Evolutionary conservation across 2,329 filamentous ascomycete genomes (phyloP), one percentile per base, ranked within the genome.

Genomic region (Penicillium olsonii): DNA sequence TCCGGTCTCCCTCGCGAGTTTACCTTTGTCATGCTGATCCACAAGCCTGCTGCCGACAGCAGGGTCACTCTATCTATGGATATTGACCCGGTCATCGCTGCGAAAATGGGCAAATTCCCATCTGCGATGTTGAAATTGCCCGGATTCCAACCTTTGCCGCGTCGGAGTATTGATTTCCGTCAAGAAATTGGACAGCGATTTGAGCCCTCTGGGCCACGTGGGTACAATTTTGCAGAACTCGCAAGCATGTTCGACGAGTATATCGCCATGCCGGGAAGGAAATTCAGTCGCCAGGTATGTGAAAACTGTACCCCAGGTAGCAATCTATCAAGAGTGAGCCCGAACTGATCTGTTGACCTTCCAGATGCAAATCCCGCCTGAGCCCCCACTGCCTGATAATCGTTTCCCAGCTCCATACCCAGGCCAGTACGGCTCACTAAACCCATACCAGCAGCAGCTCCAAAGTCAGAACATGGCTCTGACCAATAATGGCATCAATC

Each of bases 1-100:
- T 76, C 75, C 4, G 77, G 77, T 2, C 60, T 80, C 4, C 77
- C 77, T 9, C 69, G 77, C 8, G 77, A 79, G 48, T 78, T 79
- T 42, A 78, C 77, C 2, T 79, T 79, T 55, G 75, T 77, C 14
- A 70, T 79, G 64, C 60, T 80, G 5, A 63, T 79, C 9, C 70
- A 75, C 43, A 77, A 77, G 49, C 74, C 73, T 5, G 59, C 68
- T 7, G 60, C 68, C n/a, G 62, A 71, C 19, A 71, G 69, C 48
- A 66, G 68, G 5, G 56, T 77, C 10, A 46, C 52, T 1, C 63
- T 78, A 45, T 67, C 63, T 2, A 61, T 78, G 9, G 70, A 77
- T 14, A 68, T 78, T 20, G 68, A 76, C 14, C 72, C 75, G 0
- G 65, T 71, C 2, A 63, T 78, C 10, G 68, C 72, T 40, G 57